phyloP scores from a whole-genome alignment of 257 asterid genomes.

The Lavandula angustifolia region DNA sequence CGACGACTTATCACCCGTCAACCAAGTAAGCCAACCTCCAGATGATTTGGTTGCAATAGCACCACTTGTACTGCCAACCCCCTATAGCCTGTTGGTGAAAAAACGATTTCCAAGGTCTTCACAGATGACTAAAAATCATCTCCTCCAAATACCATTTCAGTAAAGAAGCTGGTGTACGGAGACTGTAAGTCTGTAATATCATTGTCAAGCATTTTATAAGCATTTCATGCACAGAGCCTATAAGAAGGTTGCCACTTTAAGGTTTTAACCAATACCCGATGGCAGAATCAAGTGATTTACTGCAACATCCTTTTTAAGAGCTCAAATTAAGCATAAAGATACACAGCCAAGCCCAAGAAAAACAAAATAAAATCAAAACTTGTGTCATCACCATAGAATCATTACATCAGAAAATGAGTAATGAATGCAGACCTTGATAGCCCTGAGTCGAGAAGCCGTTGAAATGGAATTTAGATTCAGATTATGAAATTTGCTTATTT shows the following conservation, averaged over 20 bases:
- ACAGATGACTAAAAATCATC: constrained; percentile 7
- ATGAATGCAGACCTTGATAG: constrained; percentile 54
- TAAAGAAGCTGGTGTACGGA: background rate
- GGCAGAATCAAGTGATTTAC: background rate
- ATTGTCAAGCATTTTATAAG: too few relatives aligned
- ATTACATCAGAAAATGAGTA: constrained; percentile 24
- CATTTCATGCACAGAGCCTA: background rate
- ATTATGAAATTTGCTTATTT: too few relatives aligned
- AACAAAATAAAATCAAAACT: constrained; percentile 4
- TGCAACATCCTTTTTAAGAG: background rate
- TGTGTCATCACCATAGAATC: background rate
- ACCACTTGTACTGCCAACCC: constrained; percentile 41
- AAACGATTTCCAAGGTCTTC: constrained; percentile 2
- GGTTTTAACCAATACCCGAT: background rate
- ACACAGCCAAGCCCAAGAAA: background rate
- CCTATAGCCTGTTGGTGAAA: constrained; percentile 37
- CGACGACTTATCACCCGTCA: constrained; percentile 62
- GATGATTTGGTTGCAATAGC: constrained; percentile 68
- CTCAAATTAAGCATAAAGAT: background rate
- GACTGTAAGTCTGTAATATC: too few relatives aligned
- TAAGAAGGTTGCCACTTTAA: background rate
- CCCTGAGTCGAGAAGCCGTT: constrained; percentile 62
- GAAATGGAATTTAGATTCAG: too few relatives aligned
- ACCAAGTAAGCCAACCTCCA: constrained; percentile 70
- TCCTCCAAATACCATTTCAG: constrained; percentile 6